These are phyloP conservation scores for Rhizopus stolonifer DNA, from an alignment of 371 early-diverging fungal species.

Conservation along the genomic window DNA sequence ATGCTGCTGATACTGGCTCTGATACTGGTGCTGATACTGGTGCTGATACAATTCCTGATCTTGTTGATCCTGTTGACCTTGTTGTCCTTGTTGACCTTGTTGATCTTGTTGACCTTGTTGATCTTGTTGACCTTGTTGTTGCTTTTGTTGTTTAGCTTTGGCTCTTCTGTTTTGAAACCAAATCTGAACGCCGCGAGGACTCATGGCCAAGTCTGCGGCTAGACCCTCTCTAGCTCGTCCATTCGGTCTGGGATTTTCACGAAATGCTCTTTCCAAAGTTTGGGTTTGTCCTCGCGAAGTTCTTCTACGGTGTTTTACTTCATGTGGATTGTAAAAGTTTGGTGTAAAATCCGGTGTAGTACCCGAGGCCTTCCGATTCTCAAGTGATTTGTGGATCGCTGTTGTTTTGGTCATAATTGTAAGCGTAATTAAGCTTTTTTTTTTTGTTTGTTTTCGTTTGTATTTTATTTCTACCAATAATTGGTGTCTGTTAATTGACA, in stretches of 20 bases:
- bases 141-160: slow-evolving; percentile 48
- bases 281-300: slow-evolving; percentile 69
- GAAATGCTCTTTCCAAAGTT: slow-evolving; percentile 68
- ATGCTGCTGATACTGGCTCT: too few species aligned
- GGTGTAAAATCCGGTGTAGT: slow-evolving; percentile 46
- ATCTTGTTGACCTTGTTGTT: too few species aligned
- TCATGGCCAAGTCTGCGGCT: slow-evolving; percentile 77
- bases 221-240: slow-evolving; percentile 62
- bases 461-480: not conserved
- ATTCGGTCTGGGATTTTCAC: slow-evolving; percentile 69
- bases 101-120: too few species aligned
- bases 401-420: not conserved
- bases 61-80: too few species aligned
- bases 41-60: too few species aligned
- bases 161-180: slow-evolving; percentile 98
- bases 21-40: too few species aligned
- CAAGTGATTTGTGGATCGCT: not conserved
- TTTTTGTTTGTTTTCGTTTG: not conserved
- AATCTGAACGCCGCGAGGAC: slow-evolving; percentile 87
- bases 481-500: too few species aligned
- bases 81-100: too few species aligned
- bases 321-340: slow-evolving; percentile 73
- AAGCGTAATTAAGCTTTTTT: not conserved
- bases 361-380: not conserved
- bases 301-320: slow-evolving; percentile 70